Evolutionary conservation across 176 grass and related monocot species (phyloP), one percentile per base, ranked within the genome.

Genomic region (Oryza glaberrima): DNA sequence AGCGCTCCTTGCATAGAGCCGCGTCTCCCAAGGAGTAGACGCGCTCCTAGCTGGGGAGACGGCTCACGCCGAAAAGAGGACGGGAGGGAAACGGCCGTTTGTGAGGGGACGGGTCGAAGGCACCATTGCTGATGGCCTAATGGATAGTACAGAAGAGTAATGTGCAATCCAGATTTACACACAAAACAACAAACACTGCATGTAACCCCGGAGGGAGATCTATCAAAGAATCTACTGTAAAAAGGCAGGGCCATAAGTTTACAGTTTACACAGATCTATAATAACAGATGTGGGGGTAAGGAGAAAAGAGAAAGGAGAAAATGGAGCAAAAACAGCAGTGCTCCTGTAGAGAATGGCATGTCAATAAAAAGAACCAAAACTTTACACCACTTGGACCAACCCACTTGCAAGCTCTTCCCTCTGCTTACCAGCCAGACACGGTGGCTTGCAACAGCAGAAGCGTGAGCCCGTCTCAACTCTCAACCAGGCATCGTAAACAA

Each of bases 361-460:
- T 70, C 82, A 78, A 87, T 34, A 75, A 78, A 75, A 78, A 76
- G 58, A 77, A 78, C 11, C 70, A 83, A 83, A 86, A 77, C 78
- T 94, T 91, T 90, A 93, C 85, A 91, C 82, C 82, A 63, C 11
- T 1, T 63, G 58, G 9, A 63, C n/a, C 20, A 61, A 63, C 40
- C 69, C 77, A 70, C 45, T 58, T 65, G 69, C 23, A 73, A 15
- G 14, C 28, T 25, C 19, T 13, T 41, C 67, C 69, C 40, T 23
- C 11, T 34, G 25, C 65, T 69, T 22, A 52, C 25, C 69, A n/a
- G 22, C 75, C 70, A 80, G 79, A 83, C 32, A 20, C 19, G 77
- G 72, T 35, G 22, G 52, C 23, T 9, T 64, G 51, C 35, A 77
- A 1, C 5, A 64, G 40, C 26, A 72, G 70, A 56, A 70, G 45